Base-by-base conservation (phyloP, 352 stramenopile species). In the Globisporangium parvum region DNA sequence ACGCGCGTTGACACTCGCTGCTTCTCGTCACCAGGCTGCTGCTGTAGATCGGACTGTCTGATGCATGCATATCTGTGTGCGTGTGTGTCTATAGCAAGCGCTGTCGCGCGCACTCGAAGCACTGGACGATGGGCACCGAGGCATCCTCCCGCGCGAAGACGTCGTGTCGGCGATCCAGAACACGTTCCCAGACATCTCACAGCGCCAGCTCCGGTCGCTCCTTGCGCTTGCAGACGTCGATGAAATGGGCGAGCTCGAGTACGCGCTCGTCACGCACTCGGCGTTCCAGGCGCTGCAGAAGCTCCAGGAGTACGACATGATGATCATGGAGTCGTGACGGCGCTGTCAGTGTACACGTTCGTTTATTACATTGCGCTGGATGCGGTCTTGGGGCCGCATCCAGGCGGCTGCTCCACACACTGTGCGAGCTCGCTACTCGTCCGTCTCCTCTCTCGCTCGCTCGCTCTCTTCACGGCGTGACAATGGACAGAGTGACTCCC, bases 281-380 rank as follows among this genome's bases (percentile, higher is more conserved):
- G 79, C 69, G 8, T 93, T 91, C 60, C 79, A 87, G 51, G 71
- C 75, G 33, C 56, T 91, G 21, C 80, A 93, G 64, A 88, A 87
- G 57, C 68, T 93, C 18, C 75, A 93, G 52, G 80, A 93, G 58
- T 93, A 93, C 57, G 80, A 87, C 63, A 75, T 81, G 67, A 91
- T 88, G 75, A 77, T 88, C 52, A 65, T 75, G 46, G 78, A 88
- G 60, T 74, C 73, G 40, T 90, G 77, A 20, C 1, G 15, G 20
- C 15, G 57, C 21, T 33, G 12, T 44, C n/a, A 26, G 17, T 46
- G 15, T 21, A 21, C n/a, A 18, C 24, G 18, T 14, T 42, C 35
- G 31, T 37, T 37, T 37, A 37, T 37, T 37, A 37, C 31, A 37
- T 37, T 10, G 31, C 10, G 10, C 31, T 8, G 10, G 3, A 31